Base-by-base conservation (phyloP, 345 rosid species). In the Carallia brachiata region DNA sequence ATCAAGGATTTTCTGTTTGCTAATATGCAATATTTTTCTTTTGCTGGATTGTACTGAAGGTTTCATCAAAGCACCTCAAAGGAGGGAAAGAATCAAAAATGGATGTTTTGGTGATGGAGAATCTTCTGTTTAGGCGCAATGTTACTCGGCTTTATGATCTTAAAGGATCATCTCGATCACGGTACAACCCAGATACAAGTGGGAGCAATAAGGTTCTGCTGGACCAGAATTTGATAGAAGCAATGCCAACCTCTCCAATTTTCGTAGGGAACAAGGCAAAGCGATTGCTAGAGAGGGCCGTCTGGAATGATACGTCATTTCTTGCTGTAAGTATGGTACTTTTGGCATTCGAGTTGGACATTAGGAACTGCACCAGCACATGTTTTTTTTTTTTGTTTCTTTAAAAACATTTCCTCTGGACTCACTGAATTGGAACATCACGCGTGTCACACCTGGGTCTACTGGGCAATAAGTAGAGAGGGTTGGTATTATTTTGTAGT, bases 101-200 rank as follows among this genome's bases (percentile, higher is more conserved):
- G 87, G 98, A 91, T 82, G 90, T 94, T 73, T 76, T 94, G 59
- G 89, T 94, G 54, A 94, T 94, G 98, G 98, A 94, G 82, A 94
- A 94, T 85, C 91, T 94, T 75, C 76, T 94, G 73, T 94, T 84
- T 62, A 78, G 84, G 79, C 84, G 97, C 74, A 88, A 73, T 57
- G 80, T 94, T 47, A 78, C 83, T 0, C 82, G 83, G 74, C 86
- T 90, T 40, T 94, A 94, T 79, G 98, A 94, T 75, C 90, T 94
- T 50, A 94, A 94, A 82, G 98, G 98, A 61, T 94, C 97, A 63
- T 75, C 96, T 58, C 83, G 98, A 39, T 91, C 97, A 9, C 88
- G 97, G 39, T 94, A 94, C 76, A 92, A 91, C 70, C 78, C 97
- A 19, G 95, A 91, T 81, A 75, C 91, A 31, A 86, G 87, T 72